Evolutionary conservation across 2,329 filamentous ascomycete species (phyloP).

Genomic region (Colletotrichum godetiae): DNA sequence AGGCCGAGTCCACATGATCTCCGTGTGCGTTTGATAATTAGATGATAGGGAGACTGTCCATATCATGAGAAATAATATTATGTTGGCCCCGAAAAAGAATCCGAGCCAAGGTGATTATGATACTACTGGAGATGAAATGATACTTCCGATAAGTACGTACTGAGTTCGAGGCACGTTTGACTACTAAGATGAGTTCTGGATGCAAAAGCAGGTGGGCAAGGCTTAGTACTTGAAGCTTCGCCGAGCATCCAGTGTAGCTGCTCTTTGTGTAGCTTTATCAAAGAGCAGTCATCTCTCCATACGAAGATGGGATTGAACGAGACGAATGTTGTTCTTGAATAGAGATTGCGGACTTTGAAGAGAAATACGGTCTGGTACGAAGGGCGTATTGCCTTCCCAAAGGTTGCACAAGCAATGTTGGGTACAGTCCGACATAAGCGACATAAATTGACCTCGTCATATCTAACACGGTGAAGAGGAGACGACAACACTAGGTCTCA

Average conservation of each 20-base stretch:
- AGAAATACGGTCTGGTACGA: neutral
- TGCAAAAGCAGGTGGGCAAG: neutral
- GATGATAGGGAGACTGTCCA: neutral
- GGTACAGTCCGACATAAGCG: too few species aligned
- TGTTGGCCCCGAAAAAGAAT: neutral
- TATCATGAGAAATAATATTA: too few species aligned
- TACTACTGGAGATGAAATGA: neutral
- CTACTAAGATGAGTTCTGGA: neutral
- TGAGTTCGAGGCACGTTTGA: neutral
- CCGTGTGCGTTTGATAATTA: neutral
- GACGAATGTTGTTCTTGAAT: neutral
- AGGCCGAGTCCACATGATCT: neutral
- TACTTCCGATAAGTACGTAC: neutral
- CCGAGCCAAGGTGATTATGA: neutral
- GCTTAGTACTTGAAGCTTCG: neutral
- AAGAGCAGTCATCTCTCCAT: neutral
- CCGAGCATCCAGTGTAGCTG: neutral
- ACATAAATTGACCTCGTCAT: neutral
- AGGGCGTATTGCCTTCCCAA: neutral
- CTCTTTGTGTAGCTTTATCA: neutral
- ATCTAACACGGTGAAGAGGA: neutral
- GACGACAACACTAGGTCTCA: too few species aligned
- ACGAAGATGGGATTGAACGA: neutral
- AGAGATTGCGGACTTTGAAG: too few species aligned
- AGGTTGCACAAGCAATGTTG: neutral